Conservation (phyloP, 352 stramenopile genomes). For the Phytophthora sp. region DNA sequence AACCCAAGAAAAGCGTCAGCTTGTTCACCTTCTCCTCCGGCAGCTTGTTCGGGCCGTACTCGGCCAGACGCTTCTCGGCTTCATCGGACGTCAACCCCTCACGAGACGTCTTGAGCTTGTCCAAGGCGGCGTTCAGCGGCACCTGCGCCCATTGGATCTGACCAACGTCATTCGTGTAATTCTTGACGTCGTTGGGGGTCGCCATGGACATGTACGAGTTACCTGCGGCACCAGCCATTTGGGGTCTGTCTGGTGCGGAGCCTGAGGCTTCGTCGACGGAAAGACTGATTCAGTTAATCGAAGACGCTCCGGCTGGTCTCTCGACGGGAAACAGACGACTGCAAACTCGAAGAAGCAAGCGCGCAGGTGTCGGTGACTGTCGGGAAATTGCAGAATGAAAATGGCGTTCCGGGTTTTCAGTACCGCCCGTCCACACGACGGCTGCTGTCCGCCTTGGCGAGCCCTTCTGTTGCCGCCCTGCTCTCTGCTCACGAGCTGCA, state of each 20-base stretch:
- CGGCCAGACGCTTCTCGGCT: slow-evolving; percentile 69
- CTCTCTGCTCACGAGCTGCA: slow-evolving; percentile 11
- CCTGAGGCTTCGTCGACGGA: slow-evolving; percentile 27
- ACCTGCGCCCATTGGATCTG: slow-evolving; percentile 80
- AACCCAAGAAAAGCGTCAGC: slow-evolving; percentile 75
- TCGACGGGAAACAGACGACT: slow-evolving; percentile 25
- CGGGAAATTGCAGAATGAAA: slow-evolving; percentile 79
- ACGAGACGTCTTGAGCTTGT: slow-evolving; percentile 81
- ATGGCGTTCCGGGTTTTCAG: neutral
- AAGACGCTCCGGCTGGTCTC: slow-evolving; percentile 32
- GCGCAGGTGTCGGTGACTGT: slow-evolving; percentile 40
- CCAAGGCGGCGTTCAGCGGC: slow-evolving; percentile 78
- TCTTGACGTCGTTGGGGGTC: slow-evolving; percentile 79
- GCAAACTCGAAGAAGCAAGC: slow-evolving; percentile 19
- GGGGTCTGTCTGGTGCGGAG: slow-evolving; percentile 36
- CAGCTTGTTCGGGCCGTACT: slow-evolving; percentile 86
- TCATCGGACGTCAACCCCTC: slow-evolving; percentile 78
- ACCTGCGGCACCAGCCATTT: slow-evolving; percentile 67
- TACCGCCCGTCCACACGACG: slow-evolving; percentile 27
- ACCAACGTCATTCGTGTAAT: slow-evolving; percentile 80
- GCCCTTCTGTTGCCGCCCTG: slow-evolving; percentile 8
- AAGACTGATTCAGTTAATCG: slow-evolving; percentile 4
- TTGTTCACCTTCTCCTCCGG: slow-evolving; percentile 83
- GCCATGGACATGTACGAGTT: slow-evolving; percentile 82
- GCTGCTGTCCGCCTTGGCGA: slow-evolving; percentile 1